phyloP scores from a whole-genome alignment of 192 early-diverging fungal genomes.

The Podila verticillata region DNA sequence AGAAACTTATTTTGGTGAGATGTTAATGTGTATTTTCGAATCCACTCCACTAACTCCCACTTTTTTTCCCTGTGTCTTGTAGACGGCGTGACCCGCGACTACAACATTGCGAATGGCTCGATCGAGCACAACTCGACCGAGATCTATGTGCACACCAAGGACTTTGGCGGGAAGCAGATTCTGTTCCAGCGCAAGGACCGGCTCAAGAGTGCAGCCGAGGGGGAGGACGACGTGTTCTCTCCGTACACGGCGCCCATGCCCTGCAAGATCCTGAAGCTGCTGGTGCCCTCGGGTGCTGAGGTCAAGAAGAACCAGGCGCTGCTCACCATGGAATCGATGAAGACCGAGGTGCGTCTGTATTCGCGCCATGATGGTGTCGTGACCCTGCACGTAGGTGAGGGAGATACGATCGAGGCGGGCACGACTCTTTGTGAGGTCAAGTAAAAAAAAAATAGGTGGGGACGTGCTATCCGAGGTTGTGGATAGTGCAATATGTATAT shows the following conservation, averaged over 20 bases:
- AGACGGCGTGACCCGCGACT: conserved; percentile 60
- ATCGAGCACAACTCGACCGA: conserved; percentile 43
- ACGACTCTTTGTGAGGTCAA: conserved; percentile 60
- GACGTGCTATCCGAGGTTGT: too few species aligned
- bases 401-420: conserved; percentile 68
- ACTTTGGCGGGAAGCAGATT: conserved; percentile 56
- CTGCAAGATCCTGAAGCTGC: conserved; percentile 66
- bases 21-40: neutral
- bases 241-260: conserved; percentile 73
- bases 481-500: too few species aligned
- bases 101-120: conserved; percentile 57
- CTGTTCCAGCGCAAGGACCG: conserved; percentile 55
- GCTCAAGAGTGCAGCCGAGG: conserved; percentile 49
- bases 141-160: conserved; percentile 61
- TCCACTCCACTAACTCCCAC: too few species aligned
- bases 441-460: conserved; percentile 13
- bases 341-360: conserved; percentile 68
- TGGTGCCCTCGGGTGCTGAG: conserved; percentile 56
- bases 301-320: conserved; percentile 67
- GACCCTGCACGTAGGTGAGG: conserved; percentile 63
- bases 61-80: conserved; percentile 1
- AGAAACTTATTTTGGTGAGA: neutral
- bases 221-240: conserved; percentile 58
- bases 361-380: conserved; percentile 65
- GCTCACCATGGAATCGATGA: conserved; percentile 74